Percentiles rank a stretch among this genome's conserved stretches.
Evolutionary conservation across 305 asterid species (phyloP).

Genomic region (Fraxinus dipetala): DNA sequence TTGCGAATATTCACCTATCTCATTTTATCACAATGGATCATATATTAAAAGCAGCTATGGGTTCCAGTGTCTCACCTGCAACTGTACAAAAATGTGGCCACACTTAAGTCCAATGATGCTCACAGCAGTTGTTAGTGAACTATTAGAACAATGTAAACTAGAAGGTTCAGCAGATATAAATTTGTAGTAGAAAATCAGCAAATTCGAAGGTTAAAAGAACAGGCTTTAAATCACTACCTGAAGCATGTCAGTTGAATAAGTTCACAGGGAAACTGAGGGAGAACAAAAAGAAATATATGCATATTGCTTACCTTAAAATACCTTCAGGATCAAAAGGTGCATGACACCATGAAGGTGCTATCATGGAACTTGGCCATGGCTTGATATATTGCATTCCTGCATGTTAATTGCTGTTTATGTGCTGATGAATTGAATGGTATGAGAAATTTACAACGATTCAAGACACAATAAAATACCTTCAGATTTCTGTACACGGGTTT

Average conservation of each 20-base stretch:
- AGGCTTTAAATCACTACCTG: neutral
- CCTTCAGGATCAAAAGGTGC: constrained; percentile 95
- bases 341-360: constrained; percentile 70
- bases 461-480: constrained; percentile 42
- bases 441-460: constrained; percentile 1
- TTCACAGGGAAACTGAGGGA: neutral
- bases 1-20: neutral
- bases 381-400: constrained; percentile 61
- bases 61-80: constrained; percentile 41
- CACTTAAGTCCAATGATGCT: constrained; percentile 78
- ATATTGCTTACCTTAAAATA: constrained; percentile 56
- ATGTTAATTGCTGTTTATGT: constrained; percentile 12
- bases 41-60: constrained; percentile 8
- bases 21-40: neutral
- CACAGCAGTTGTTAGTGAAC: constrained; percentile 73
- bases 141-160: constrained; percentile 24
- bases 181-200: neutral
- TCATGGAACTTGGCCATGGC: constrained; percentile 41
- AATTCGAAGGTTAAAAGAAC: neutral
- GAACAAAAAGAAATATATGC: neutral
- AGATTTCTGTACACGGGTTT: constrained; percentile 74
- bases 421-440: constrained; percentile 14
- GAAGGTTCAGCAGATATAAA: neutral
- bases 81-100: constrained; percentile 66
- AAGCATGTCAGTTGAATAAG: neutral